phyloP scores from a whole-genome alignment of 257 asterid species.

The Przewalskia tangutica region DNA sequence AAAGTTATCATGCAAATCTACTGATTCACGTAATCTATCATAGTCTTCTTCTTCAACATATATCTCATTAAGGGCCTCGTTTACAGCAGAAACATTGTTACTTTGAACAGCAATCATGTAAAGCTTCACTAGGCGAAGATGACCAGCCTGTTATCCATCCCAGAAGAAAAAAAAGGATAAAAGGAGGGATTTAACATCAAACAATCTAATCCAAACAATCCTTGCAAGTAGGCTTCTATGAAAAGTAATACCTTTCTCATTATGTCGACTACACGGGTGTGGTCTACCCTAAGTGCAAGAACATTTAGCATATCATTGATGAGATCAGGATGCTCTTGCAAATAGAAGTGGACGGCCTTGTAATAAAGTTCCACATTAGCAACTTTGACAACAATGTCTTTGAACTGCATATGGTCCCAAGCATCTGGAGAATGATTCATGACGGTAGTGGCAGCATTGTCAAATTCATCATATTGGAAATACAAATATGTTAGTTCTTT shows the following conservation, averaged over 20 bases:
- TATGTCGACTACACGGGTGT: conserved; percentile 95
- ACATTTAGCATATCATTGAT: conserved; percentile 91
- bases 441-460: conserved; percentile 98
- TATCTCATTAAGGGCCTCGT: conserved; percentile 94
- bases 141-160: conserved; percentile 66
- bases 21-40: conserved; percentile 91
- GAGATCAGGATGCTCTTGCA: conserved; percentile 98
- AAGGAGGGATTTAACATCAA: conserved; percentile 1
- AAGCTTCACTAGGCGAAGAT: conserved; percentile 86
- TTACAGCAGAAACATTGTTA: conserved; percentile 94
- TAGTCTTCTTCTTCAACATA: conserved; percentile 98
- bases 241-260: conserved; percentile 71
- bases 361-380: conserved; percentile 97
- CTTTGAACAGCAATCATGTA: conserved; percentile 99
- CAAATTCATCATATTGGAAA: conserved; percentile 93
- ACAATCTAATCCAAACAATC: not conserved
- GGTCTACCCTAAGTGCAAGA: conserved; percentile 97
- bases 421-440: conserved; percentile 99
- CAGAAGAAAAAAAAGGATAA: conserved; percentile 13
- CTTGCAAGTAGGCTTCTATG: not conserved
- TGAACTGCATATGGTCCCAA: conserved; percentile 99
- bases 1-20: conserved; percentile 85
- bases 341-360: conserved; percentile 98
- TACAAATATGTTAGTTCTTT: conserved; percentile 85
- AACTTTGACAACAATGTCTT: conserved; percentile 90